phyloP scores from a whole-genome alignment of 345 rosid genomes.

The Anastatica hierochuntica region DNA sequence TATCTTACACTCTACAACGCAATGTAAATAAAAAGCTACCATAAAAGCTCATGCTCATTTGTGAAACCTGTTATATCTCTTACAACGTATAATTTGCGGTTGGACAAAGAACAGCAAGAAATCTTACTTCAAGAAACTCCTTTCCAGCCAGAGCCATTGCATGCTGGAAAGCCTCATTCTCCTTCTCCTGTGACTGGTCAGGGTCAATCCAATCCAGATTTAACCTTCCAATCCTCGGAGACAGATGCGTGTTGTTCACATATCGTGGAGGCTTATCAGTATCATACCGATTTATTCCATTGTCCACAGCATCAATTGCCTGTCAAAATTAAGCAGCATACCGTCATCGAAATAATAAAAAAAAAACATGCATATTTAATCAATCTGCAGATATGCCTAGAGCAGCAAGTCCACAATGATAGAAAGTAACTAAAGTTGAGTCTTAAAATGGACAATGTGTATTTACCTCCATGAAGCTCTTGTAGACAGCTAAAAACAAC shows the following conservation, averaged over 20 bases:
- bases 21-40: neutral
- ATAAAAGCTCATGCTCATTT: neutral
- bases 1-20: slow-evolving; percentile 50
- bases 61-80: neutral
- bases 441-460: neutral
- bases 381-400: neutral
- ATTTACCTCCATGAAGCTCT: slow-evolving; percentile 87
- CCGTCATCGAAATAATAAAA: neutral
- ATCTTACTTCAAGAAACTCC: slow-evolving; percentile 72
- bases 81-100: neutral
- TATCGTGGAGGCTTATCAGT: slow-evolving; percentile 78
- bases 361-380: neutral
- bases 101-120: neutral
- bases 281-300: slow-evolving; percentile 73
- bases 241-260: slow-evolving; percentile 75
- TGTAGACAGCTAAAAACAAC: slow-evolving; percentile 69
- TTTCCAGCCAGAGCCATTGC: slow-evolving; percentile 78
- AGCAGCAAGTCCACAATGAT: neutral
- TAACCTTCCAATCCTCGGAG: slow-evolving; percentile 76
- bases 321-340: slow-evolving; percentile 7
- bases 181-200: slow-evolving; percentile 80
- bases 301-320: slow-evolving; percentile 89
- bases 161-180: slow-evolving; percentile 68
- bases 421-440: neutral
- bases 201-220: slow-evolving; percentile 91